Conservation (phyloP, 1,284 basidiomycete genomes). For the Rhodotorula sp. region DNA sequence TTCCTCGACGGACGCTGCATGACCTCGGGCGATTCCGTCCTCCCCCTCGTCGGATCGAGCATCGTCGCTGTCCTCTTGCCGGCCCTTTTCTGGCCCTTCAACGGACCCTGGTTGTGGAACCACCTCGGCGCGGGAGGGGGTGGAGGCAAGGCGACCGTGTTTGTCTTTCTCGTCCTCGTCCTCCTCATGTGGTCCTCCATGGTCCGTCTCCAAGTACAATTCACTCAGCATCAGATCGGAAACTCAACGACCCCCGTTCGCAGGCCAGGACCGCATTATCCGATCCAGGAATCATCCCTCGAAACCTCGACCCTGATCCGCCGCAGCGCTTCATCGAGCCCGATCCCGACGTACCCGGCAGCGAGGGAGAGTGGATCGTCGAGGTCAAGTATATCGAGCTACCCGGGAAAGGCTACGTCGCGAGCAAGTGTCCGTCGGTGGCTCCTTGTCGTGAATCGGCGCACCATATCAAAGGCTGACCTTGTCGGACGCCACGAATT, state of each 20-base stretch:
- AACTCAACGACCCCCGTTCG: too few species aligned
- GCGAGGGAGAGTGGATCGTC: slow-evolving; percentile 46
- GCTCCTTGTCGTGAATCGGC: neutral
- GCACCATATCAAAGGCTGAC: neutral
- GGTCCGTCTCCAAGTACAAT: slow-evolving; percentile 54
- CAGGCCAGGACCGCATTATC: slow-evolving; percentile 58
- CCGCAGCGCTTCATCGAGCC: slow-evolving; percentile 73
- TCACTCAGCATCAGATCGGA: too few species aligned
- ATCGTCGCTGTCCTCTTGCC: slow-evolving; percentile 50
- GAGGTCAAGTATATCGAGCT: slow-evolving; percentile 77
- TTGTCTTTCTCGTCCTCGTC: slow-evolving; percentile 54
- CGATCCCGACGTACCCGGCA: slow-evolving; percentile 53
- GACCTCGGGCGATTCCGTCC: slow-evolving; percentile 78
- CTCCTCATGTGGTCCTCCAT: slow-evolving; percentile 58
- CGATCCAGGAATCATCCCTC: slow-evolving; percentile 86
- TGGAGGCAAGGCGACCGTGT: slow-evolving; percentile 72
- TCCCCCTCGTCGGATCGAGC: slow-evolving; percentile 69
- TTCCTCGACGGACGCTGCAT: slow-evolving; percentile 67
- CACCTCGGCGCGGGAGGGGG: slow-evolving; percentile 63
- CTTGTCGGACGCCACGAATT: slow-evolving; percentile 2
- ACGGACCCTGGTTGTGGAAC: slow-evolving; percentile 76
- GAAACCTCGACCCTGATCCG: slow-evolving; percentile 73
- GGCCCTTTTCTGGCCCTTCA: slow-evolving; percentile 58
- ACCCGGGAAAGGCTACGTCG: slow-evolving; percentile 56
- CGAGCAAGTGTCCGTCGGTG: slow-evolving; percentile 59